A percentile compares a stretch with the other conserved stretches of the same genome.
Evolutionary conservation across 2,329 filamentous ascomycete species (phyloP).

Genomic region (Rhexocercosporidium sp.): DNA sequence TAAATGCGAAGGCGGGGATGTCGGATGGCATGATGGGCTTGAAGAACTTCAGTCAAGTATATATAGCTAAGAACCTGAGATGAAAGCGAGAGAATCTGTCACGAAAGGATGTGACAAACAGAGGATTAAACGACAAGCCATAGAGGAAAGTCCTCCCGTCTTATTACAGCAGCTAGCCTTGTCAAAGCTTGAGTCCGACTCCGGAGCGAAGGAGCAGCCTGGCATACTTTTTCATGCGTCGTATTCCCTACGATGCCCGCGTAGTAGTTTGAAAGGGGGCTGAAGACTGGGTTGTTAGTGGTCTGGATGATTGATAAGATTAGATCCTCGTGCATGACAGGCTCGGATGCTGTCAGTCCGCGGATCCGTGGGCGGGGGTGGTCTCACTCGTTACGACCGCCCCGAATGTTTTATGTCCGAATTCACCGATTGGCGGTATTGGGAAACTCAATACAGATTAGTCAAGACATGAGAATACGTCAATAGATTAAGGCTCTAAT

Average conservation of each 20-base stretch:
- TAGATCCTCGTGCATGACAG: slow-evolving; percentile 10
- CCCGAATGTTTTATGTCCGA: background rate
- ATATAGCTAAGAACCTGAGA: background rate
- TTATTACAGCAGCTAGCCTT: background rate
- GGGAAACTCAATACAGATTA: no score
- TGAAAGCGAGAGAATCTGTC: background rate
- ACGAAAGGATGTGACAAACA: background rate
- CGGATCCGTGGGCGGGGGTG: background rate
- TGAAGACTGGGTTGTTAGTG: background rate
- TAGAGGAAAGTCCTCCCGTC: background rate
- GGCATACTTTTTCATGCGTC: background rate
- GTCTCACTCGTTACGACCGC: background rate
- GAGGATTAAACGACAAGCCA: background rate
- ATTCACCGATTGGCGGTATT: background rate
- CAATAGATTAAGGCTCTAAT: no score
- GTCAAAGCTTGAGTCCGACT: background rate
- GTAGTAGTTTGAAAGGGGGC: background rate
- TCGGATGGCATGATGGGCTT: background rate
- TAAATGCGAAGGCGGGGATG: background rate
- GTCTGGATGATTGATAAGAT: slow-evolving; percentile 12
- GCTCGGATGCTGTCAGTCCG: no score
- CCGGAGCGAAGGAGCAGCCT: background rate
- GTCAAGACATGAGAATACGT: no score
- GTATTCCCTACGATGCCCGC: background rate
- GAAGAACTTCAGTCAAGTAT: background rate